Conservation (phyloP, 768 basidiomycete species). For the Mycena pura region DNA sequence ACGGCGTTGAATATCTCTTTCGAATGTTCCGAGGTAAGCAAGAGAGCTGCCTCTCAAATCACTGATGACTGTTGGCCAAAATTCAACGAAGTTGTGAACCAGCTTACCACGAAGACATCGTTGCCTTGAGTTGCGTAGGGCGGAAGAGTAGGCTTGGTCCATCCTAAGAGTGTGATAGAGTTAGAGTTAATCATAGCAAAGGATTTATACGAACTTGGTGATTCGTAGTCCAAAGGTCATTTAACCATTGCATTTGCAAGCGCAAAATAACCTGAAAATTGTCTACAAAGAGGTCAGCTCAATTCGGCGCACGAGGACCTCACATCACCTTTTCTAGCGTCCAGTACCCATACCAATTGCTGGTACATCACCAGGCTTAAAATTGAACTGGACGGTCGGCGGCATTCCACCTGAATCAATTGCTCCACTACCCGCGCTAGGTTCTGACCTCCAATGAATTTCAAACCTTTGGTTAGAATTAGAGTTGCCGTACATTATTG, state of each 20-base stretch:
- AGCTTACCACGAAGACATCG: slow-evolving; percentile 50
- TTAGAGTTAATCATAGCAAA: not conserved
- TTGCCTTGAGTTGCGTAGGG: slow-evolving; percentile 47
- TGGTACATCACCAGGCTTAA: slow-evolving; percentile 58
- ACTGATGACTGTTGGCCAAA: slow-evolving; percentile 37
- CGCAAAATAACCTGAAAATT: slow-evolving; percentile 38
- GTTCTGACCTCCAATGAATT: slow-evolving; percentile 18
- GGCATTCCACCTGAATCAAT: slow-evolving; percentile 48
- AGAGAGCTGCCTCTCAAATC: slow-evolving; percentile 49
- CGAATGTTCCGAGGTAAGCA: slow-evolving; percentile 45
- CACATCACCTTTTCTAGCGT: slow-evolving; percentile 48
- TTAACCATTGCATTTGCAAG: slow-evolving; percentile 56
- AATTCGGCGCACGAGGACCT: not conserved
- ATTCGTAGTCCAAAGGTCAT: slow-evolving; percentile 51
- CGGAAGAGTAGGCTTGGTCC: slow-evolving; percentile 53
- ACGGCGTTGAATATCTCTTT: slow-evolving; percentile 44
- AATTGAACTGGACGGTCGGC: slow-evolving; percentile 43
- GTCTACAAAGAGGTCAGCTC: slow-evolving; percentile 32
- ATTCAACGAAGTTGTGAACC: not conserved
- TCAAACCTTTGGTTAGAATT: not conserved
- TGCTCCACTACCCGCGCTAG: slow-evolving; percentile 34
- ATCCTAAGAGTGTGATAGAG: slow-evolving; percentile 13
- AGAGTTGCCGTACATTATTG: not conserved
- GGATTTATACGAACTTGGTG: slow-evolving; percentile 31
- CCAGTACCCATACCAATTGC: slow-evolving; percentile 60